phyloP scores from a whole-genome alignment of 1,139 yeast species.

The Kodamaea ohmeri region DNA sequence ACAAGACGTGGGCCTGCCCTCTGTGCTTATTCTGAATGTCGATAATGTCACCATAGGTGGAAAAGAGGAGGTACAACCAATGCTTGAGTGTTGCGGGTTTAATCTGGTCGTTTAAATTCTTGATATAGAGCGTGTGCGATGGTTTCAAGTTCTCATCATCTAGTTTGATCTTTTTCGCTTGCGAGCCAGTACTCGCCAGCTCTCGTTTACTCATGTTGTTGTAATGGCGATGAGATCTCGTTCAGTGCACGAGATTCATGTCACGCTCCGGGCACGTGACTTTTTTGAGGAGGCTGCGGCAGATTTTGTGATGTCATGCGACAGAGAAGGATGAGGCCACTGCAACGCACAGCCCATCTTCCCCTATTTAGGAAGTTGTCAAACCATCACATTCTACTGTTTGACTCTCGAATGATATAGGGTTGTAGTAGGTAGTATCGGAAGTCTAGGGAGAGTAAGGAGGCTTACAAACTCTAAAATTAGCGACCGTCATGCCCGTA shows the following conservation, averaged over 20 bases:
- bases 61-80: conserved; percentile 58
- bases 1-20: conserved; percentile 76
- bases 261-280: not conserved
- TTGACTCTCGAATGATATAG: too few relatives aligned
- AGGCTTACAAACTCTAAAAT: not conserved
- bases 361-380: conserved; percentile 1
- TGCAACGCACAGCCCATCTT: not conserved
- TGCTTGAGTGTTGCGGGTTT: conserved; percentile 45
- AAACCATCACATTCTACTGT: not conserved
- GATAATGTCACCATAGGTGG: conserved; percentile 67
- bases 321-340: too few relatives aligned
- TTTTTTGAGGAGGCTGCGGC: too few relatives aligned
- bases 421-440: too few relatives aligned
- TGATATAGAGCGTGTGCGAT: conserved; percentile 58
- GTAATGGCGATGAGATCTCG: not conserved
- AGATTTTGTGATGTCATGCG: not conserved
- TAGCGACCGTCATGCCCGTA: not conserved
- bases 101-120: conserved; percentile 65
- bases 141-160: conserved; percentile 16
- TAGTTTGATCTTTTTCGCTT: conserved; percentile 16
- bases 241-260: not conserved
- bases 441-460: not conserved
- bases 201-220: conserved; percentile 7
- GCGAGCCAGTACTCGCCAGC: conserved; percentile 12
- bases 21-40: conserved; percentile 52